A percentile compares a stretch with the other conserved stretches of the same genome.
Evolutionary conservation across 2,329 filamentous ascomycete genomes (phyloP).

Genomic region (Cladosporium sphaerospermum): DNA sequence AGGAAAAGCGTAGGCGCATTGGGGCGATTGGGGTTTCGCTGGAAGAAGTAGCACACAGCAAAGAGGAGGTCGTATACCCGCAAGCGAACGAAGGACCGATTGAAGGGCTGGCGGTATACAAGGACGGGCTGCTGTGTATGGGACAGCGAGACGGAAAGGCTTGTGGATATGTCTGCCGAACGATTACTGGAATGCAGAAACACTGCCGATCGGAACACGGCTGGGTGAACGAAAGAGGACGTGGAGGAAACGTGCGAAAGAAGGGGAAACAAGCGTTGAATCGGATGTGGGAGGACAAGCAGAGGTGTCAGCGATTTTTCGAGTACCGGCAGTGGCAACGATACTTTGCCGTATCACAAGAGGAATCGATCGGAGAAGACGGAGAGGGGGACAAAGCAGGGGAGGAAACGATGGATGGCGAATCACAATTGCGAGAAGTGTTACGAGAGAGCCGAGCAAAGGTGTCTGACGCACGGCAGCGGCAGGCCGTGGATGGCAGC

Average conservation of each 20-base stretch:
- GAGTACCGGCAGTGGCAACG: not conserved
- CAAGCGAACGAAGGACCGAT: not conserved
- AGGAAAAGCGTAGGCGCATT: not conserved
- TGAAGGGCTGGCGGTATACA: not conserved
- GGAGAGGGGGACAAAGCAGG: not conserved
- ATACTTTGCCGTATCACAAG: not conserved
- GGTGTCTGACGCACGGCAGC: not conserved
- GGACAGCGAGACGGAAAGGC: not conserved
- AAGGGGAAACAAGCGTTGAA: not conserved
- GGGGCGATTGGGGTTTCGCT: not conserved
- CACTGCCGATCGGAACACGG: constrained; percentile 1
- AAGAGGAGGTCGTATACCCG: not conserved
- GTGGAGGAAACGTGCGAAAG: not conserved
- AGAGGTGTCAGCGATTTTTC: constrained; percentile 5
- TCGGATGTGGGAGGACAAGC: not conserved
- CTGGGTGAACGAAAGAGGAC: constrained; percentile 2
- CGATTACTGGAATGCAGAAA: not conserved
- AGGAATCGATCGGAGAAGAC: not conserved
- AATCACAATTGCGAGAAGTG: not conserved
- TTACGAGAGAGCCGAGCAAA: not conserved
- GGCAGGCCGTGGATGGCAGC: not conserved
- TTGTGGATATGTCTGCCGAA: not conserved
- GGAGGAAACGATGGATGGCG: not conserved
- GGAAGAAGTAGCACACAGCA: not conserved
- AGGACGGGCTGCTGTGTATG: not conserved